Evolutionary conservation across 2,329 filamentous ascomycete species (phyloP).

Genomic region (Penicillium sp.): DNA sequence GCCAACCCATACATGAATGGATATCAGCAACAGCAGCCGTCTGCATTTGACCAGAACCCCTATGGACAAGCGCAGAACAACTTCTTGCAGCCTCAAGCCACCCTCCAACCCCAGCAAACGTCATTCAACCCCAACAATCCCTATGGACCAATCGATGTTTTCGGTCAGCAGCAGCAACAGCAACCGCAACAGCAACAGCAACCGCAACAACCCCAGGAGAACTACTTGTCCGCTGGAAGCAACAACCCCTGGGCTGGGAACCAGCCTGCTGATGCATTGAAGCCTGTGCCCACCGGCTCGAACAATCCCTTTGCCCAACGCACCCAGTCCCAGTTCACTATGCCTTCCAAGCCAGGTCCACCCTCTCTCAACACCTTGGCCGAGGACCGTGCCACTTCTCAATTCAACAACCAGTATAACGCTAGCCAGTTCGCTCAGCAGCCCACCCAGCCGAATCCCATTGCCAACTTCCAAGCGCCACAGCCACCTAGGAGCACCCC

Average conservation of each 20-base stretch:
- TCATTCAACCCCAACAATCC: slow-evolving; percentile 60
- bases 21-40: slow-evolving; percentile 72
- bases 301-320: slow-evolving; percentile 92
- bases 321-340: slow-evolving; percentile 57
- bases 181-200: slow-evolving; percentile 42
- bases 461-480: slow-evolving; percentile 35
- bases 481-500: slow-evolving; percentile 37
- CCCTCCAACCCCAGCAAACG: slow-evolving; percentile 61
- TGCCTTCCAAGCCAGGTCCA: slow-evolving; percentile 56
- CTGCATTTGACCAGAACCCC: slow-evolving; percentile 64
- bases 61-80: slow-evolving; percentile 43
- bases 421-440: slow-evolving; percentile 39
- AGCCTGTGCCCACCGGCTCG: slow-evolving; percentile 86
- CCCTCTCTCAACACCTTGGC: slow-evolving; percentile 74
- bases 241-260: slow-evolving; percentile 90
- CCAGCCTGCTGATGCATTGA: slow-evolving; percentile 62
- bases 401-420: slow-evolving; percentile 52
- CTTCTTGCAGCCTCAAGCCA: slow-evolving; percentile 53
- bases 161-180: slow-evolving; percentile 46
- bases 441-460: slow-evolving; percentile 41
- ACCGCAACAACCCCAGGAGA: slow-evolving; percentile 56
- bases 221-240: slow-evolving; percentile 71
- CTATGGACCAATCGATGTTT: slow-evolving; percentile 50
- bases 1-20: slow-evolving; percentile 69
- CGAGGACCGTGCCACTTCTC: slow-evolving; percentile 77